Evolutionary conservation across 495 filamentous ascomycete genomes (phyloP).

Genomic region (Aspergillus nidulans): DNA sequence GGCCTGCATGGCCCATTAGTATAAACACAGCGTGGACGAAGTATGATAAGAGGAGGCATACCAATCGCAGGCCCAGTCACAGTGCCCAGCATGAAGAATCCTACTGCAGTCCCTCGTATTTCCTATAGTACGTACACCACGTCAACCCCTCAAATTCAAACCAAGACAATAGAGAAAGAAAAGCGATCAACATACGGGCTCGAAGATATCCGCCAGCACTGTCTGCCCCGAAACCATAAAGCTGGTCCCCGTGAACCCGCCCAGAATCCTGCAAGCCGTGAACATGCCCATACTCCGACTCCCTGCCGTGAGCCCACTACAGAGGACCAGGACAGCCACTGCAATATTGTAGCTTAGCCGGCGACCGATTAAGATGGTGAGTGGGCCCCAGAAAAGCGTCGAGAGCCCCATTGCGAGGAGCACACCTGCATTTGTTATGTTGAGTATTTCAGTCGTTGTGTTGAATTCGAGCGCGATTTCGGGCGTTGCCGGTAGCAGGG

Average conservation of each 20-base stretch:
- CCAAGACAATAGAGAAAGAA: neutral
- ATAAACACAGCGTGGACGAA: too few species aligned
- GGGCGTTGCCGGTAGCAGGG: slow-evolving; percentile 37
- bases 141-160: neutral
- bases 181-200: slow-evolving; percentile 36
- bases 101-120: slow-evolving; percentile 51
- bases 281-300: slow-evolving; percentile 35
- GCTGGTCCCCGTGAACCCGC: slow-evolving; percentile 40
- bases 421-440: slow-evolving; percentile 47
- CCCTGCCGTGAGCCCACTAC: slow-evolving; percentile 31
- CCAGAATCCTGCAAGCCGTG: slow-evolving; percentile 37
- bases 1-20: slow-evolving; percentile 21
- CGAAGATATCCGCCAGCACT: slow-evolving; percentile 44
- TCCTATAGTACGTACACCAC: slow-evolving; percentile 24
- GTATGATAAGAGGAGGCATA: slow-evolving; percentile 23
- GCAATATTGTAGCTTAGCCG: slow-evolving; percentile 34
- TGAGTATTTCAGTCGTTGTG: slow-evolving; percentile 35
- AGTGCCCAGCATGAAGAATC: slow-evolving; percentile 51
- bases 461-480: slow-evolving; percentile 39
- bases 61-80: slow-evolving; percentile 55
- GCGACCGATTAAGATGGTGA: slow-evolving; percentile 36
- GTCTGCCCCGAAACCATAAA: slow-evolving; percentile 48
- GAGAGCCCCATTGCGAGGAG: slow-evolving; percentile 55
- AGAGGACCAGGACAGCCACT: slow-evolving; percentile 33
- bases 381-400: slow-evolving; percentile 49